A percentile compares a stretch with the other conserved stretches of the same genome.
Conservation (phyloP, 768 basidiomycete genomes). For the Pulveroboletus sp. region DNA sequence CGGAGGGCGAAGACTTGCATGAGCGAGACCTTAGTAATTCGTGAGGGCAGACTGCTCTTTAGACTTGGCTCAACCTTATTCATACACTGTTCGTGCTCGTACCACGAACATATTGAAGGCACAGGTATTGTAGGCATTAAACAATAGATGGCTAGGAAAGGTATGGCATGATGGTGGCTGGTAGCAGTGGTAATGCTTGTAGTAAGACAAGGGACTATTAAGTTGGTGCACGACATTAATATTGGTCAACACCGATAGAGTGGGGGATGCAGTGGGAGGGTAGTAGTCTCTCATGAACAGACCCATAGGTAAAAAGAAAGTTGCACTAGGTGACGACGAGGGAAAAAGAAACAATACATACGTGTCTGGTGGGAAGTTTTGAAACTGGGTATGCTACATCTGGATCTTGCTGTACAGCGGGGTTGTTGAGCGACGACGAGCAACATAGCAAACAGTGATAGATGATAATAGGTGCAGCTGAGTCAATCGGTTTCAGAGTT, state of each 20-base stretch:
- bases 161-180: neutral
- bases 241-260: neutral
- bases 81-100: conserved; percentile 1
- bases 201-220: neutral
- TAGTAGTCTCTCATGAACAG: too few relatives aligned
- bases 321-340: too few relatives aligned
- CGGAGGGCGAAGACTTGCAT: too few relatives aligned
- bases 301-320: too few relatives aligned
- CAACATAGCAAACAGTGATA: conserved; percentile 6
- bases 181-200: neutral
- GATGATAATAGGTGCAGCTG: neutral
- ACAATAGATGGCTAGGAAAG: neutral
- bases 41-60: conserved; percentile 9
- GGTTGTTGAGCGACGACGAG: conserved; percentile 9
- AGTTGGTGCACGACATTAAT: neutral
- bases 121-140: neutral
- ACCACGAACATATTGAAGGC: neutral
- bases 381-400: conserved; percentile 25
- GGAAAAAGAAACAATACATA: conserved; percentile 10
- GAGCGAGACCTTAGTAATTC: conserved; percentile 28
- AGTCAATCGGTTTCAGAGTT: conserved; percentile 11
- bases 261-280: neutral
- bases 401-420: conserved; percentile 11
- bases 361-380: neutral
- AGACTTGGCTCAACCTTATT: neutral